Evolutionary conservation across 192 early-diverging fungal genomes (phyloP).

Genomic region (Backusella tuberculispora): DNA sequence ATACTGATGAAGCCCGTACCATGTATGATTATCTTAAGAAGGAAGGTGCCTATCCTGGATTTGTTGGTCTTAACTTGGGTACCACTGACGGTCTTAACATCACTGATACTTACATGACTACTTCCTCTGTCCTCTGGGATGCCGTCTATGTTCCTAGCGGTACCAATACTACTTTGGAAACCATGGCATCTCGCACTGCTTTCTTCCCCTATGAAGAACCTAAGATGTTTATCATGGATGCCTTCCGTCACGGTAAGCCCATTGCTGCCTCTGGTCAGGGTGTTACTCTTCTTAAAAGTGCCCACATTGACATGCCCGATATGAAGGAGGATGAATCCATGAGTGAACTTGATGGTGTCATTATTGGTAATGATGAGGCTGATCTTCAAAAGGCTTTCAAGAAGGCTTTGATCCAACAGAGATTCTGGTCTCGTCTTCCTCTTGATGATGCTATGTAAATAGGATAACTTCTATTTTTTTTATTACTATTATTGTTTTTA

Average conservation of each 20-base stretch:
- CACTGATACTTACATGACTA: conserved; percentile 23
- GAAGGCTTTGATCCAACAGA: conserved; percentile 19
- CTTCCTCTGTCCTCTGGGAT: conserved; percentile 31
- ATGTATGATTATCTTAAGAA: conserved; percentile 25
- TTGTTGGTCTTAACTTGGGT: conserved; percentile 15
- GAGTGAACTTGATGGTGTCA: conserved; percentile 18
- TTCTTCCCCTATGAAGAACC: conserved; percentile 30
- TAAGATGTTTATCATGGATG: conserved; percentile 21
- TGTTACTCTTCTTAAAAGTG: conserved; percentile 19
- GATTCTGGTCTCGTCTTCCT: conserved; percentile 29
- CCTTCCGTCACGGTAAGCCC: conserved; percentile 32
- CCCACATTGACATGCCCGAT: conserved; percentile 3
- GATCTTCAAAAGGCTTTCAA: conserved; percentile 3
- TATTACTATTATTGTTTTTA: no score
- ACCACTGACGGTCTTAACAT: conserved; percentile 14
- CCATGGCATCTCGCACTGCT: not conserved
- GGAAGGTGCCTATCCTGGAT: conserved; percentile 19
- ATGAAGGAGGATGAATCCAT: not conserved
- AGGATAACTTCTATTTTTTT: not conserved
- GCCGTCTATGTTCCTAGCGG: conserved; percentile 34
- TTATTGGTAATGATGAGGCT: not conserved
- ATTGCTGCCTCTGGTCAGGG: conserved; percentile 25
- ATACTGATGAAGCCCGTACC: conserved; percentile 20
- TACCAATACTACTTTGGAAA: conserved; percentile 10
- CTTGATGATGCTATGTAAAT: conserved; percentile 11